Base-by-base conservation (phyloP, 169 alveolate genomes). In the Amoebophrya sp. region DNA sequence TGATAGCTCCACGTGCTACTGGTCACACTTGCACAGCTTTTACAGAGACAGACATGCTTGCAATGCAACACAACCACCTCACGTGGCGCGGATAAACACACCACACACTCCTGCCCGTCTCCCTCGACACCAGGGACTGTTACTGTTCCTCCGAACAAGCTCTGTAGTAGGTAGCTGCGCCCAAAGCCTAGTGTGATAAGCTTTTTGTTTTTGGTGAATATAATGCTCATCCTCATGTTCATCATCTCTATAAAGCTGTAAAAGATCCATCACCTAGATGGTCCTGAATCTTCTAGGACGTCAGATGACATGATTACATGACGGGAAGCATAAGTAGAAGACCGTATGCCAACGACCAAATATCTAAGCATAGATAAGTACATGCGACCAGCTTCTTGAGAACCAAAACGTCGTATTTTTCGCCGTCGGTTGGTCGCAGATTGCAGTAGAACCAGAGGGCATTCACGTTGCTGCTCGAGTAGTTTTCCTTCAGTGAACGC, bases 51-150 rank as follows among this genome's bases (percentile, higher is more conserved):
- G 83, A 65, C 83, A 36, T 65, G 83, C 83, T 65, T 65, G 83
- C 83, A 65, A 36, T 65, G 83, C 36, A 65, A 36, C 18, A 65
- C 83, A 6, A 65, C 83, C 2, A 65, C 83, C 33, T 65, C 83
- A 26, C 83, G 2, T 26, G 83, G 83, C 33, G 83, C 83, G 36
- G 83, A 65, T 26, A 65, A 36, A 18, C 83, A 65, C 33, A 65
- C 83, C 39, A 65, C 83, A 36, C 83, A 65, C 83, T 65, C 83
- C 83, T 65, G 83, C 2, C 83, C 83, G 83, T 65, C 83, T 29
- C 83, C 83, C 83, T 65, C 83, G 36, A 0, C 33, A 36, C 83
- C 83, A 29, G 83, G 83, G 36, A 65, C 33, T 10, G 83, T 65
- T 26, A 65, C 83, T 1, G 83, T 65, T 1, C 83, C 83, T 6